Percentiles rank a stretch among this genome's conserved stretches.
phyloP scores from a whole-genome alignment of 345 rosid species.

The Streptanthus diversifolius region DNA sequence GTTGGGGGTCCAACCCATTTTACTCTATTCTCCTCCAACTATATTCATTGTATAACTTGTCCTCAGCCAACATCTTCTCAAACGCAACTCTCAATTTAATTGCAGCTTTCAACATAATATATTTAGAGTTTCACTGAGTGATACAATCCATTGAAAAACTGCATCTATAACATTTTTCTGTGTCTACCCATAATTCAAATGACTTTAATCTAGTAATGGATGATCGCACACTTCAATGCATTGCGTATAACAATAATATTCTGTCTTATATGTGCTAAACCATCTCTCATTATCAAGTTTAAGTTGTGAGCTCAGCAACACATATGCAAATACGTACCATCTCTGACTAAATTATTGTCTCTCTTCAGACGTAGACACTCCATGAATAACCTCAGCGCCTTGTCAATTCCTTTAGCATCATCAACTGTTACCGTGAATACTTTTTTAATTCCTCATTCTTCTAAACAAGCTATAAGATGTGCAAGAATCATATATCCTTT shows the following conservation, averaged over 20 bases:
- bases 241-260: not conserved
- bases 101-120: too few species aligned
- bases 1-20: not conserved
- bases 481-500: not conserved
- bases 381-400: not conserved
- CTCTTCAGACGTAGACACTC: not conserved
- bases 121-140: not conserved
- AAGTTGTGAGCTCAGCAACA: not conserved
- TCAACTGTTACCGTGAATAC: not conserved
- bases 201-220: not conserved
- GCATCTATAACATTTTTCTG: not conserved
- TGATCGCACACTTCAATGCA: not conserved
- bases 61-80: too few species aligned
- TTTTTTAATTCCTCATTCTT: too few species aligned
- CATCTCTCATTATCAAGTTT: not conserved
- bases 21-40: not conserved
- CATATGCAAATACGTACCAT: not conserved
- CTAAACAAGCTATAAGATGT: not conserved
- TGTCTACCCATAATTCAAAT: not conserved
- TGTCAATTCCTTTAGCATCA: not conserved
- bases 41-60: too few species aligned
- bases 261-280: not conserved
- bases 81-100: too few species aligned
- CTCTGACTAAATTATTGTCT: not conserved
- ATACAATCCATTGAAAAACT: not conserved